These are phyloP conservation scores for Ettlia oleoabundans DNA, from an alignment of 139 green algal genomes.

Conservation along the genomic window DNA sequence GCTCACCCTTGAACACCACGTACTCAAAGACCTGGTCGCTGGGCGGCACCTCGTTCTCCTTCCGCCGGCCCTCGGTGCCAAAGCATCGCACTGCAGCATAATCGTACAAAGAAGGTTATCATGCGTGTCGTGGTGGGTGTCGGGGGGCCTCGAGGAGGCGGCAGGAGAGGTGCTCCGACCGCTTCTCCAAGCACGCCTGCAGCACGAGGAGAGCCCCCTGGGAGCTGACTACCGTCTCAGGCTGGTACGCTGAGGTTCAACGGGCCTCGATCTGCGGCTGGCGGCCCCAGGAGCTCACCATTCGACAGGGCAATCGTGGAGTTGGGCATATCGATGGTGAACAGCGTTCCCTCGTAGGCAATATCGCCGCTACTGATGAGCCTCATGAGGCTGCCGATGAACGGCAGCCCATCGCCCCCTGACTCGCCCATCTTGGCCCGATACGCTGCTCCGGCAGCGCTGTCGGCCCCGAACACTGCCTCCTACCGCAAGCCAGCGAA, in stretches of 20 bases:
- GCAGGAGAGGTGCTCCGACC: not conserved
- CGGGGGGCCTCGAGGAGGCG: not conserved
- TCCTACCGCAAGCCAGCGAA: not conserved
- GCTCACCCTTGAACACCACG: slow-evolving; percentile 91
- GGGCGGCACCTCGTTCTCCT: slow-evolving; percentile 71
- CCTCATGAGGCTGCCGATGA: slow-evolving; percentile 80
- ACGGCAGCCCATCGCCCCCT: slow-evolving; percentile 55
- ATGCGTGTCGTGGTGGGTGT: not conserved
- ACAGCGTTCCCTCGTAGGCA: slow-evolving; percentile 91
- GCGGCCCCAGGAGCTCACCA: slow-evolving; percentile 52
- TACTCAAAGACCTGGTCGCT: slow-evolving; percentile 90
- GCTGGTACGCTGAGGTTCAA: not conserved
- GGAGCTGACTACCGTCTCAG: no score
- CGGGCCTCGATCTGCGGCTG: not conserved
- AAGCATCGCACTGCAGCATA: slow-evolving; percentile 82
- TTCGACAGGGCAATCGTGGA: slow-evolving; percentile 86
- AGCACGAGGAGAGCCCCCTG: not conserved
- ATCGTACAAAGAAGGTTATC: not conserved
- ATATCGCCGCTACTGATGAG: slow-evolving; percentile 89
- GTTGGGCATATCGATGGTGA: slow-evolving; percentile 89
- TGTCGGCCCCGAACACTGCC: not conserved
- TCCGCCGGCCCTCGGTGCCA: slow-evolving; percentile 90
- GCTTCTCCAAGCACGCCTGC: not conserved
- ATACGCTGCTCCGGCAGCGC: not conserved
- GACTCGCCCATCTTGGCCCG: no score